These are phyloP conservation scores for Populus trichocarpa DNA, from an alignment of 441 rosid genomes.

Conservation along the genomic window DNA sequence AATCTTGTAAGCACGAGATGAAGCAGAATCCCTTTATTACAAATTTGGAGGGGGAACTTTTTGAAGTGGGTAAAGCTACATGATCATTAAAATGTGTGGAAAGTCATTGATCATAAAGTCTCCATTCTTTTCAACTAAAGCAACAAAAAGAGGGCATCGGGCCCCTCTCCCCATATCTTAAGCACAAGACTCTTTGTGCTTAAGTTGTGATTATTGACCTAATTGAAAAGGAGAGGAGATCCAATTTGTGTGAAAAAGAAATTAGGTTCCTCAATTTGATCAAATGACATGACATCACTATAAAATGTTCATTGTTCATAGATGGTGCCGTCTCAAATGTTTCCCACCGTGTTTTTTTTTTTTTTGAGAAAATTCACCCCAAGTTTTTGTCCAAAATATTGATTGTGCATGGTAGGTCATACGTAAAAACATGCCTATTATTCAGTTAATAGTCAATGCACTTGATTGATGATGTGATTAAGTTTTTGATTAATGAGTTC, in stretches of 20 bases:
- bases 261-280: conserved; percentile 18
- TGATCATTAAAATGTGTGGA: conserved; percentile 15
- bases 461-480: neutral
- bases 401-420: neutral
- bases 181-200: neutral
- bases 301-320: neutral
- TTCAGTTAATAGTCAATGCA: neutral
- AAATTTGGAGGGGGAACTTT: conserved; percentile 9
- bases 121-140: conserved; percentile 19
- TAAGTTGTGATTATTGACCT: conserved; percentile 25
- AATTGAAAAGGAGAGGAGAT: conserved; percentile 6
- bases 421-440: neutral
- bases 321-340: conserved; percentile 19
- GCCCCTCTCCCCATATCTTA: conserved; percentile 18
- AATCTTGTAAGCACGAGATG: conserved; percentile 30
- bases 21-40: conserved; percentile 22
- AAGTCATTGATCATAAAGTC: conserved; percentile 28
- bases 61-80: conserved; percentile 22
- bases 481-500: neutral
- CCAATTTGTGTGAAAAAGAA: conserved; percentile 14
- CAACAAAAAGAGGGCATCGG: conserved; percentile 4
- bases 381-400: too few relatives aligned
- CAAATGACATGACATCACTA: conserved; percentile 30
- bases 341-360: too few relatives aligned
- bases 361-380: too few relatives aligned